phyloP scores from a whole-genome alignment of 2,329 filamentous ascomycete genomes.

The Epichloe bromicola region DNA sequence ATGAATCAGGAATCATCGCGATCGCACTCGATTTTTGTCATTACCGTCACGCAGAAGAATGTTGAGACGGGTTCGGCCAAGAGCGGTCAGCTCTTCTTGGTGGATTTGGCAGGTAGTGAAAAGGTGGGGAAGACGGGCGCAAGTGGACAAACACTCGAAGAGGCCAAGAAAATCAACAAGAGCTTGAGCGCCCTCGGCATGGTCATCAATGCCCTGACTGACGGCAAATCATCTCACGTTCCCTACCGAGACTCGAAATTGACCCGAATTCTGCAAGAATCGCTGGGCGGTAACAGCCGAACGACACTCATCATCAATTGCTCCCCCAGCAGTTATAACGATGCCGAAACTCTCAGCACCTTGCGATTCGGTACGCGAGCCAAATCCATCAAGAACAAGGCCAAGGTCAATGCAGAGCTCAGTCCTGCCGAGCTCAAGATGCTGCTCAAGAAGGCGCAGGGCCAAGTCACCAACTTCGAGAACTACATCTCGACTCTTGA shows the following conservation, averaged over 20 bases:
- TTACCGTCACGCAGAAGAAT: slow-evolving; percentile 96
- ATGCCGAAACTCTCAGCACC: slow-evolving; percentile 84
- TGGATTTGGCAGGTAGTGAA: slow-evolving; percentile 95
- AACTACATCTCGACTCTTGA: slow-evolving; percentile 75
- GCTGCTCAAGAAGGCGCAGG: slow-evolving; percentile 83
- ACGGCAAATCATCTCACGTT: slow-evolving; percentile 91
- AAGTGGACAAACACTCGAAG: slow-evolving; percentile 90
- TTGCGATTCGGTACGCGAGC: slow-evolving; percentile 89
- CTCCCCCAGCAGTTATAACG: slow-evolving; percentile 97
- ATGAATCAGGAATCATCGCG: slow-evolving; percentile 99
- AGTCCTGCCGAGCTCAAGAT: slow-evolving; percentile 91
- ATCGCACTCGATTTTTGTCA: slow-evolving; percentile 95
- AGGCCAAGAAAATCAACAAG: slow-evolving; percentile 99
- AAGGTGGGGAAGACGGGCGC: slow-evolving; percentile 98
- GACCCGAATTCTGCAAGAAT: slow-evolving; percentile 93
- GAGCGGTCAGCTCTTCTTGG: slow-evolving; percentile 91
- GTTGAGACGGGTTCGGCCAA: slow-evolving; percentile 92
- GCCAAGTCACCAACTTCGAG: slow-evolving; percentile 79
- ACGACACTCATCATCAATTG: slow-evolving; percentile 99
- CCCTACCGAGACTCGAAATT: slow-evolving; percentile 97
- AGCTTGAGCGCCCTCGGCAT: slow-evolving; percentile 95
- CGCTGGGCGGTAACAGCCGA: slow-evolving; percentile 89
- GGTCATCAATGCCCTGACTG: slow-evolving; percentile 96
- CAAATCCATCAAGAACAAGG: slow-evolving; percentile 99
- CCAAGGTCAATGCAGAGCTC: slow-evolving; percentile 97